These are phyloP conservation scores for Diaporthe vexans DNA, from an alignment of 2,329 filamentous ascomycete genomes.

Conservation along the genomic window DNA sequence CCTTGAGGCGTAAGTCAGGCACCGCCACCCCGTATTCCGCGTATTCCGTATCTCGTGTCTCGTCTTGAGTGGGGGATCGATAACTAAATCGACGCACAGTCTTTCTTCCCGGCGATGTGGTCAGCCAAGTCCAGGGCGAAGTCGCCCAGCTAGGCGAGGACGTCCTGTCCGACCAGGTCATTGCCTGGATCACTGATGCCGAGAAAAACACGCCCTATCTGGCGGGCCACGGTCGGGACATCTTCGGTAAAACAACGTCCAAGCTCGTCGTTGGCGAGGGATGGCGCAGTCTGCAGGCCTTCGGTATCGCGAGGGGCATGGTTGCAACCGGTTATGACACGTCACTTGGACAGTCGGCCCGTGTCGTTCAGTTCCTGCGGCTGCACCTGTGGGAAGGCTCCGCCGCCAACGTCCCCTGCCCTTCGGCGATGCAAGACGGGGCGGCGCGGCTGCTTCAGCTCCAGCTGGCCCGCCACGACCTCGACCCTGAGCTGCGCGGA, in stretches of 20 bases:
- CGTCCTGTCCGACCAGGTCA: slow-evolving; percentile 67
- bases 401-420: slow-evolving; percentile 73
- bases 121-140: slow-evolving; percentile 60
- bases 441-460: slow-evolving; percentile 65
- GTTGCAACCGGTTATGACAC: slow-evolving; percentile 19
- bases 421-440: slow-evolving; percentile 77
- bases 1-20: slow-evolving; percentile 61
- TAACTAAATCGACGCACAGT: slow-evolving; percentile 52
- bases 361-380: slow-evolving; percentile 4
- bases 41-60: neutral
- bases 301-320: slow-evolving; percentile 68
- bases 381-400: slow-evolving; percentile 68
- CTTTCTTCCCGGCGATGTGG: slow-evolving; percentile 61
- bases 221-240: slow-evolving; percentile 67
- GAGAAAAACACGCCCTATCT: slow-evolving; percentile 76
- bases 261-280: slow-evolving; percentile 75
- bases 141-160: slow-evolving; percentile 60
- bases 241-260: slow-evolving; percentile 72
- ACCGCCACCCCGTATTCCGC: slow-evolving; percentile 2
- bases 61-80: neutral
- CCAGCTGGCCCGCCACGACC: slow-evolving; percentile 53
- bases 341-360: neutral
- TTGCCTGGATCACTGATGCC: slow-evolving; percentile 72
- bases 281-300: slow-evolving; percentile 73
- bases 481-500: slow-evolving; percentile 50